A percentile compares a stretch with the other conserved stretches of the same genome.
Evolutionary conservation across 768 basidiomycete genomes (phyloP).

Genomic region (Mycena leptocephala): DNA sequence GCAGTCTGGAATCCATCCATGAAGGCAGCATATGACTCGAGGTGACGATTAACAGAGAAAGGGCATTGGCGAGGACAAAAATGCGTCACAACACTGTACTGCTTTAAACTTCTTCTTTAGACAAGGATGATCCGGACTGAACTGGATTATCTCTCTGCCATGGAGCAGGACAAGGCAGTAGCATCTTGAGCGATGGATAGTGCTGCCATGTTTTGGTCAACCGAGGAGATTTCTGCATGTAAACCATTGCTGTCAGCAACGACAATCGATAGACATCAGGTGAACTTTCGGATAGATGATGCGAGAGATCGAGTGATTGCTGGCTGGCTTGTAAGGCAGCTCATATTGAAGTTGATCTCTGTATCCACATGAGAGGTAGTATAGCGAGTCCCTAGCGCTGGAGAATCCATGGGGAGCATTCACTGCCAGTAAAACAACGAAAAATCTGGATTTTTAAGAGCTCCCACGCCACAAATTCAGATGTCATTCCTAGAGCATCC

Average conservation of each 20-base stretch:
- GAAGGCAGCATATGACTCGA: neutral
- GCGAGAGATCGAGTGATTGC: constrained; percentile 5
- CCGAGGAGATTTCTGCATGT: neutral
- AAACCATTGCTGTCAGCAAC: neutral
- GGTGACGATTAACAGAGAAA: neutral
- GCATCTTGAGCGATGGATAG: neutral
- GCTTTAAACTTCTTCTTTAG: neutral
- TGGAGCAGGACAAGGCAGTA: neutral
- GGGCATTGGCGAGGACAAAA: neutral
- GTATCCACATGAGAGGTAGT: neutral
- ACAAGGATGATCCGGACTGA: neutral
- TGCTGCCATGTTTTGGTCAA: neutral
- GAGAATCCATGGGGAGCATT: too few relatives aligned
- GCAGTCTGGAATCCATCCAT: neutral
- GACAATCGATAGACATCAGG: neutral
- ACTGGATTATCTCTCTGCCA: neutral
- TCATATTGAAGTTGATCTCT: neutral
- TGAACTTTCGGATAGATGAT: too few relatives aligned
- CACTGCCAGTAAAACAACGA: neutral
- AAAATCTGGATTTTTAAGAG: neutral
- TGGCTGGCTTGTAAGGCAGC: constrained; percentile 13
- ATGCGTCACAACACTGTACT: neutral
- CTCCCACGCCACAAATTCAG: neutral
- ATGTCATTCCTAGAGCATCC: neutral
- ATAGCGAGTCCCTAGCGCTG: neutral